Base-by-base conservation (phyloP, 306 rosid species). In the Prunus padus region DNA sequence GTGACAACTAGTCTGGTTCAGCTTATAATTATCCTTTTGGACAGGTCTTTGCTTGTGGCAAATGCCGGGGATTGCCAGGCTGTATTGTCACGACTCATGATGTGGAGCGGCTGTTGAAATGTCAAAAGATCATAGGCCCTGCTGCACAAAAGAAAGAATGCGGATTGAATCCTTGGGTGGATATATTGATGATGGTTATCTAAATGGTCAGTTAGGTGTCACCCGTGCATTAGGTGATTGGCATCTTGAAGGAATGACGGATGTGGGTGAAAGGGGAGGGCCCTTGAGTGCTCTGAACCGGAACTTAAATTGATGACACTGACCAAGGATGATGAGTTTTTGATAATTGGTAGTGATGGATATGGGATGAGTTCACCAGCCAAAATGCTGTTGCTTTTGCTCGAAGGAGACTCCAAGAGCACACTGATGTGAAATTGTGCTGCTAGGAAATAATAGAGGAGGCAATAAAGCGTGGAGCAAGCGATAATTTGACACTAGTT, bases 61-160 rank as follows among this genome's bases (percentile, higher is more conserved):
- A 92, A 96, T 76, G 99, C 96, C 0, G 98, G 99, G 30, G 99
- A 96, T 77, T 96, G 99, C 63, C 83, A 96, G 13, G 99, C 98
- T 20, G 89, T 96, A 37, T 56, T 96, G 83, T 96, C 96, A 19
- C 85, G 92, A 26, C n/a, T n/a, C n/a, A n/a, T n/a, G n/a, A 14
- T 15, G 63, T 5, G 99, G 97, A 55, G 69, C 12, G 45, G 96
- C 93, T 3, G 72, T 85, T 56, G 98, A 90, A 79, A 83, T 96
- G 97, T 96, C 99, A 20, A 86, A 80, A 68, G 99, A 96, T 70
- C 99, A 96, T 31, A 90, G 83, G 56, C 98, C 98, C 0, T 63
- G 82, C 65, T 92, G 96, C 84, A 33, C 33, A 22, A 88, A 88
- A 77, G 99, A 96, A 84, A 89, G 86, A 73, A 83, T 0, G 77